Evolutionary conservation across 2,329 filamentous ascomycete genomes (phyloP), one percentile per base, ranked within the genome.

Genomic region (Daldinia sp.): DNA sequence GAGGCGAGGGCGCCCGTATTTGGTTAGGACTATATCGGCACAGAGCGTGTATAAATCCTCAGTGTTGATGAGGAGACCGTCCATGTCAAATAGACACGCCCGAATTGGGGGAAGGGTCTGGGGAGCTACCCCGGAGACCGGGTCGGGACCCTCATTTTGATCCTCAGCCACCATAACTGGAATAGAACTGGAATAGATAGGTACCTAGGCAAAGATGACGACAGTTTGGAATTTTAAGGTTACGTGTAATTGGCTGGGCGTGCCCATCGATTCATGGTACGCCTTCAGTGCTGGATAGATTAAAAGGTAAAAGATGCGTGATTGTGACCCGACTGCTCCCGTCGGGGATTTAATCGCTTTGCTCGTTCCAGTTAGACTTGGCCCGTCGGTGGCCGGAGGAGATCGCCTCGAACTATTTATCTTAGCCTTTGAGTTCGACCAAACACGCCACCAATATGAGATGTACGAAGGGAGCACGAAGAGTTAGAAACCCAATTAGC

Each of bases 21-120:
- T 86, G 51, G 80, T 79, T 4, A 93, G 86, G 28, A 93, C 86
- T 23, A 85, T 83, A 78, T 93, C 92, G 15, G 90, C 91, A 75
- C 88, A 87, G 35, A 84, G 78, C 3, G 89, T 91, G 81, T 93
- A 93, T 23, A 80, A 84, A 77, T 93, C 91, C 81, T 93, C 92
- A 35, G 88, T 89, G 80, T 93, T 88, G 77, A 93, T 89, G 33
- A 93, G 84, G 28, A 93, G 87, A 58, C 92, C 92, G 77, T 94
- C 91, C 91, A 93, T 93, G 81, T 94, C 92, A 79, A 94, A 93
- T 67, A 94, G 86, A 79, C 90, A 92, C 67, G 91, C 91, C 67
- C 90, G 85, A 66, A 93, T 85, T 51, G 86, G 84, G 64, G 88
- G 86, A 71, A 88, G 83, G 72, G 26, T 51, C 5, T 51, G 26